Evolutionary conservation across 129 eudicot genomes (phyloP), one percentile per base, ranked within the genome.

Genomic region (Escallonia herrerae): DNA sequence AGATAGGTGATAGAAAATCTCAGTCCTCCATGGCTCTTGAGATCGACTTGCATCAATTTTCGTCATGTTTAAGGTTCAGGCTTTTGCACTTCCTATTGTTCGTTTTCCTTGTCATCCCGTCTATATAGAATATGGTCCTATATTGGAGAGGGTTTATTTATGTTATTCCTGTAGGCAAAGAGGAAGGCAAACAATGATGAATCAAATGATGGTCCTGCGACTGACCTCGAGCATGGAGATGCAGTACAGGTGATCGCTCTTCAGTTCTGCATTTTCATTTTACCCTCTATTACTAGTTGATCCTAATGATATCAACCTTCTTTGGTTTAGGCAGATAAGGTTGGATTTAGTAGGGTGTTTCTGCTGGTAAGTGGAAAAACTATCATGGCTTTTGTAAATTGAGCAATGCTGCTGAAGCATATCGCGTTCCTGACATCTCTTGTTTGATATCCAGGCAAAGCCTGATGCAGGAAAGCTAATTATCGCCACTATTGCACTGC

Each of bases 171-270:
- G 58, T 68, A 78, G 79, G 67, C 56, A 60, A 73, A 68, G 65
- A 68, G 72, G 42, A 68, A 73, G 15, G 79, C 62, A 43, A 61
- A 58, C 53, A 72, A 73, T 40, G 62, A 46, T n/a, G 79, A 68
- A 63, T 59, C 76, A 62, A 59, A 75, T 15, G 59, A 68, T 58
- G 72, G 71, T 63, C 72, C 56, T 10, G 69, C 72, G 50, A 68
- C 70, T 3, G 83, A 78, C 62, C 83, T 78, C 15, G 83, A 78
- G 76, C 44, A 67, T 51, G 83, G 83, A 53, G 83, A 78, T 59
- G 79, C 79, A 14, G 62, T 78, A 73, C 75, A 78, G 83, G 83
- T 78, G 63, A 63, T 39, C 55, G n/a, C 42, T 57, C 7, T 61
- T 58, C 22, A 13, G 56, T 65, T 45, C 65, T 10, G 7, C n/a